Base-by-base conservation (phyloP, 257 asterid genomes). In the Fraxinus americana region DNA sequence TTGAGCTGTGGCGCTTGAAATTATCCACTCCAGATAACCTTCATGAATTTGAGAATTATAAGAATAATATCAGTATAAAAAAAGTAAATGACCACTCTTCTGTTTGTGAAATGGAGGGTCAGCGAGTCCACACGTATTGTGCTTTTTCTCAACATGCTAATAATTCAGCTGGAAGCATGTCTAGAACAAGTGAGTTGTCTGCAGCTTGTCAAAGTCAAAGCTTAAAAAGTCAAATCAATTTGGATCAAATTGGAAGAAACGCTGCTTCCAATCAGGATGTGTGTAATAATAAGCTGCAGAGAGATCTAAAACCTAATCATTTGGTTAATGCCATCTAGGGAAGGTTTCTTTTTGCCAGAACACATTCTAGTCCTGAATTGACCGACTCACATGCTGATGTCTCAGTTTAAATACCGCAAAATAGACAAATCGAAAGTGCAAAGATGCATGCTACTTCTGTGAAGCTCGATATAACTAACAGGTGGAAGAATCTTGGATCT, bases 341-440 rank as follows among this genome's bases (percentile, higher is more conserved):
- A 38, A 83, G 90, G 72, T 88, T 87, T 83, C 84, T 86, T 50
- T 88, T 91, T 84, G 96, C 94, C 61, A 88, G 97, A 82, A 95
- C 98, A 16, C 90, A 74, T 63, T 95, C 97, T 73, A 93, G 99
- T 79, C 98, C 99, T 21, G 96, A 95, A 86, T 92, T 95, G 77
- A 93, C 96, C 57, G 97, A 92, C 81, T 80, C 89, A 32, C 92
- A 79, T 86, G 88, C 82, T 50, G 89, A 86, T 52, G 72, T 78
- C 29, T 82, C 87, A 27, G 79, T 88, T 78, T 93, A 82, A 78
- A 72, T 52, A 71, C 79, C 82, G 72, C 87, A 29, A 54, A 78
- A 81, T 65, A 87, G 82, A 84, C 86, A 81, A 67, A 82, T 88
- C 69, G 95, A 92, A 82, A 79, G 77, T 79, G 78, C 84, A 39